These are phyloP conservation scores for Leucocoprinus leucothites DNA, from an alignment of 768 basidiomycete genomes.

Conservation along the genomic window DNA sequence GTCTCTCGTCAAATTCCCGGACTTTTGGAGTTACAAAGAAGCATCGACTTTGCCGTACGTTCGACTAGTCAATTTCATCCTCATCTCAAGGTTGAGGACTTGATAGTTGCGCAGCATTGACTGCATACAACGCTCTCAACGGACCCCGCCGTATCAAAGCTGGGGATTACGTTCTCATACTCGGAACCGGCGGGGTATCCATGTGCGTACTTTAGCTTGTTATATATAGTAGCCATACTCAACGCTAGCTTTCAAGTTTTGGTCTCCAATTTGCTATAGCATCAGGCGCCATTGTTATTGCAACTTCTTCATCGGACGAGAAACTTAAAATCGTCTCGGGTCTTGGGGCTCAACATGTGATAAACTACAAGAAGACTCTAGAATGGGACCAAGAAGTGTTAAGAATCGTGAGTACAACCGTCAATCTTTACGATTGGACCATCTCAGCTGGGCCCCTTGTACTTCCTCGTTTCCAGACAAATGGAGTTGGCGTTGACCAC, in stretches of 20 bases:
- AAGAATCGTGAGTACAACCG: constrained; percentile 42
- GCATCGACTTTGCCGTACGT: constrained; percentile 11
- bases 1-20: constrained; percentile 50
- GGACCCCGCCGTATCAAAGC: constrained; percentile 49
- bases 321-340: constrained; percentile 52
- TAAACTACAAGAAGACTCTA: constrained; percentile 59
- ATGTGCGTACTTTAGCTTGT: constrained; percentile 28
- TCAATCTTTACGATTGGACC: too few relatives aligned
- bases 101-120: constrained; percentile 53
- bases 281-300: constrained; percentile 61
- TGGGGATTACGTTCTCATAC: constrained; percentile 55
- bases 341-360: constrained; percentile 52
- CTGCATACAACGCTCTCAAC: constrained; percentile 59
- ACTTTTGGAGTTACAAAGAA: constrained; percentile 39
- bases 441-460: too few relatives aligned
- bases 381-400: constrained; percentile 55
- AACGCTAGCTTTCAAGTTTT: constrained; percentile 40
- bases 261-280: constrained; percentile 60
- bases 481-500: constrained; percentile 35
- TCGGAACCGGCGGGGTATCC: constrained; percentile 57
- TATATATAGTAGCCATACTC: neutral
- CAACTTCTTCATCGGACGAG: constrained; percentile 63
- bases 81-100: constrained; percentile 12
- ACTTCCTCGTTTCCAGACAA: constrained; percentile 26
- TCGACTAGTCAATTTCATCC: neutral